A percentile compares a stretch with the other conserved stretches of the same genome.
Conservation (phyloP, 208 protist species). For the Acanthamoeba rhysodes region DNA sequence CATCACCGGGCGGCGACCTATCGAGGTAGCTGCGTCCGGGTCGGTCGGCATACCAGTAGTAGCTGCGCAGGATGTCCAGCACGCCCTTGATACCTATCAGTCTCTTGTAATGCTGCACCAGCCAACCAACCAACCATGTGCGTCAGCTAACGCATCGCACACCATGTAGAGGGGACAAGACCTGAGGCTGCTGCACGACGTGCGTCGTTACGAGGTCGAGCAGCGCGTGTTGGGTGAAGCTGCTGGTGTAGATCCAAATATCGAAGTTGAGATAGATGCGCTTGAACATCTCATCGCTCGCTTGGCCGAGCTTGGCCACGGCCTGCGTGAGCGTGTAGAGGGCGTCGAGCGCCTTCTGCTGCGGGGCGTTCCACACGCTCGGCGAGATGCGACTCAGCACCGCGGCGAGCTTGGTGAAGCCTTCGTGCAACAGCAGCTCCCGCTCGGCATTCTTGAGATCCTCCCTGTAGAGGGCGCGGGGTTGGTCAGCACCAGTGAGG, state of each 20-base stretch:
- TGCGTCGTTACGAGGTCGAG: slow-evolving; percentile 45
- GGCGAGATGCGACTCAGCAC: neutral
- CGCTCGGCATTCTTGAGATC: slow-evolving; percentile 47
- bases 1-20: neutral
- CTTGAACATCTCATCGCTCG: slow-evolving; percentile 66
- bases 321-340: slow-evolving; percentile 25
- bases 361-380: slow-evolving; percentile 29
- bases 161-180: neutral
- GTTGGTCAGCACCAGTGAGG: neutral
- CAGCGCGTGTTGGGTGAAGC: slow-evolving; percentile 37
- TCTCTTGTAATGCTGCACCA: slow-evolving; percentile 39
- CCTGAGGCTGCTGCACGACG: slow-evolving; percentile 61
- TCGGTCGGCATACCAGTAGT: slow-evolving; percentile 50
- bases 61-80: slow-evolving; percentile 55
- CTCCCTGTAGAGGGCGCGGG: neutral
- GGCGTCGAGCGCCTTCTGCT: slow-evolving; percentile 49
- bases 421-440: slow-evolving; percentile 21
- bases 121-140: neutral
- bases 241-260: slow-evolving; percentile 72
- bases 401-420: slow-evolving; percentile 52
- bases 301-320: neutral
- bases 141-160: neutral
- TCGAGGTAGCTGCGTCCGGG: slow-evolving; percentile 19
- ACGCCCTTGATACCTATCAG: slow-evolving; percentile 51
- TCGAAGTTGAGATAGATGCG: slow-evolving; percentile 71